Conservation (phyloP, 1,284 basidiomycete species). For the Malassezia yamatoensis region DNA sequence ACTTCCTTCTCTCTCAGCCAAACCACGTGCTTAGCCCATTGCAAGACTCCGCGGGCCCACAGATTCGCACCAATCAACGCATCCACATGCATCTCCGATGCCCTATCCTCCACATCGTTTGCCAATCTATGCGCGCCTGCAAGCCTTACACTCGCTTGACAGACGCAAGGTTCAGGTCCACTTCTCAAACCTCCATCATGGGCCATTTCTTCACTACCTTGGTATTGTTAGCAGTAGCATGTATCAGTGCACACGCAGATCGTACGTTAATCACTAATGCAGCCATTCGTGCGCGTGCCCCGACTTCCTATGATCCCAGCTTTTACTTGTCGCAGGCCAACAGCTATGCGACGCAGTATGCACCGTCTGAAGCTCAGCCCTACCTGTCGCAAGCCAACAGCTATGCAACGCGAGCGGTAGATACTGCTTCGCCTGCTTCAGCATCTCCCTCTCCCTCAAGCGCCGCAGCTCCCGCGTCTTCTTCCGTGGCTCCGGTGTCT, state of each 20-base stretch:
- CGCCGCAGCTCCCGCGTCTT: not conserved
- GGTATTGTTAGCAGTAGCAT: too few relatives aligned
- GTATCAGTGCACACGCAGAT: not conserved
- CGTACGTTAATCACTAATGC: not conserved
- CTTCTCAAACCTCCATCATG: too few relatives aligned
- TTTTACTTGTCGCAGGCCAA: not conserved
- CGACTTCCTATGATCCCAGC: not conserved
- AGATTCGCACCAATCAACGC: too few relatives aligned
- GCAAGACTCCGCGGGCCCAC: too few relatives aligned
- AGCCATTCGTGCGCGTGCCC: not conserved
- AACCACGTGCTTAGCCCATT: too few relatives aligned
- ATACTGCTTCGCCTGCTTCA: not conserved
- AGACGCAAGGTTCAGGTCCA: not conserved
- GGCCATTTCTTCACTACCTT: too few relatives aligned
- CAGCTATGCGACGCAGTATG: slow-evolving; percentile 4
- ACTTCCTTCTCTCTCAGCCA: too few relatives aligned
- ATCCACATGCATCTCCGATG: too few relatives aligned
- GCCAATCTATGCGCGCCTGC: too few relatives aligned
- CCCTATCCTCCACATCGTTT: too few relatives aligned
- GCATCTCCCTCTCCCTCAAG: not conserved
- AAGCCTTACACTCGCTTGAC: not conserved
- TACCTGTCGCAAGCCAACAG: slow-evolving; percentile 1
- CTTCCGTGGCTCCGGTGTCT: not conserved
- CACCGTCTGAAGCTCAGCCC: not conserved
- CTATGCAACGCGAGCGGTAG: not conserved